phyloP scores from a whole-genome alignment of 2,329 filamentous ascomycete genomes.

The Stagonosporopsis vannaccii region DNA sequence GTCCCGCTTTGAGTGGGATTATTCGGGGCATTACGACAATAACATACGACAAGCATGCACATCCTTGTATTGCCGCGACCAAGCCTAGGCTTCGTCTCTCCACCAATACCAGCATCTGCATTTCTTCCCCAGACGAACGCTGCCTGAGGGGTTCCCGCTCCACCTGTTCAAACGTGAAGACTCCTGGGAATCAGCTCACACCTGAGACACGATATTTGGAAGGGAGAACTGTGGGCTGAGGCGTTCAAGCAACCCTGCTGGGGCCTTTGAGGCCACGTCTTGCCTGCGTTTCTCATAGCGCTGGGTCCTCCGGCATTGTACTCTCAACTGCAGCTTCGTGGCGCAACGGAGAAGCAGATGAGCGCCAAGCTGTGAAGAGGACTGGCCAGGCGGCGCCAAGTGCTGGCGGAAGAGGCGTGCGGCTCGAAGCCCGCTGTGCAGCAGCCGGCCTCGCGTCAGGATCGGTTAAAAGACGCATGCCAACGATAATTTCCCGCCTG shows the following conservation, averaged over 20 bases:
- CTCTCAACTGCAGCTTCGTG: neutral
- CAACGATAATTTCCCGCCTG: slow-evolving; percentile 13
- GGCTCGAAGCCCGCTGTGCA: slow-evolving; percentile 14
- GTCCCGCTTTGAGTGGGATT: slow-evolving; percentile 1
- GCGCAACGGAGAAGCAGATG: slow-evolving; percentile 3
- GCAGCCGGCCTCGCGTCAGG: slow-evolving; percentile 3
- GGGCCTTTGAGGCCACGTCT: slow-evolving; percentile 11
- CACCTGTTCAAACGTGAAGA: slow-evolving; percentile 14
- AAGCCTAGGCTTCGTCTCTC: neutral
- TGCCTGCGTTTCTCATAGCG: slow-evolving; percentile 19
- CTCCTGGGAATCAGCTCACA: slow-evolving; percentile 25
- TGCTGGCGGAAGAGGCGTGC: slow-evolving; percentile 13
- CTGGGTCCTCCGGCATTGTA: neutral
- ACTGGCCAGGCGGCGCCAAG: slow-evolving; percentile 10
- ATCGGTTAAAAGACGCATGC: neutral
- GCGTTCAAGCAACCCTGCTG: slow-evolving; percentile 4
- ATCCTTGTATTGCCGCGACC: slow-evolving; percentile 9
- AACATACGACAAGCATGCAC: slow-evolving; percentile 16
- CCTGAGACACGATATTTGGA: slow-evolving; percentile 13
- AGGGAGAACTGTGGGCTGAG: slow-evolving; percentile 4
- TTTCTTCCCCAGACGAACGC: slow-evolving; percentile 16
- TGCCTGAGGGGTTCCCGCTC: slow-evolving; percentile 17
- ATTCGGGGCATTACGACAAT: slow-evolving; percentile 9
- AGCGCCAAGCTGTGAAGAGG: slow-evolving; percentile 8
- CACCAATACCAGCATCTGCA: slow-evolving; percentile 1